Percentiles rank a stretch among this genome's conserved stretches.
Evolutionary conservation across 2,329 filamentous ascomycete genomes (phyloP).

Genomic region (Monosporascus sp.): DNA sequence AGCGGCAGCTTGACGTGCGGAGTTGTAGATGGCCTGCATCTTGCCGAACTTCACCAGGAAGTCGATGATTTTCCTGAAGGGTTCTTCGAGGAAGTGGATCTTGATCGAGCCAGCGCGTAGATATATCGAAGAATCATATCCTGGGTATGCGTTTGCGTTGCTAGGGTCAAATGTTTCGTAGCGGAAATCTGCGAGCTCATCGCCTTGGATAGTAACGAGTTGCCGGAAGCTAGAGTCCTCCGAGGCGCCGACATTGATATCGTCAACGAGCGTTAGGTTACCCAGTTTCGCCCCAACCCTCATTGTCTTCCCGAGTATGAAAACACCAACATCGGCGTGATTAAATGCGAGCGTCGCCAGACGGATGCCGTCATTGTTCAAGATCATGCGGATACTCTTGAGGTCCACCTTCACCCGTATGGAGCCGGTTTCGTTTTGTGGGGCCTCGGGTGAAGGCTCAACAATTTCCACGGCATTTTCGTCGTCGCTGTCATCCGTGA

Average conservation of each 20-base stretch:
- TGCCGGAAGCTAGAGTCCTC: conserved; percentile 76
- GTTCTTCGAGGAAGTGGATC: conserved; percentile 94
- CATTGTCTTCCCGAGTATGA: conserved; percentile 81
- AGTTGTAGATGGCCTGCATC: conserved; percentile 99
- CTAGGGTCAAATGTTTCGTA: conserved; percentile 90
- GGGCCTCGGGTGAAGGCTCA: conserved; percentile 28
- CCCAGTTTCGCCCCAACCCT: conserved; percentile 81
- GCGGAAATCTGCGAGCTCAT: conserved; percentile 92
- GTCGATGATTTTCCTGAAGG: conserved; percentile 95
- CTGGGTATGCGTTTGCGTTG: conserved; percentile 70
- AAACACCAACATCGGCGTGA: conserved; percentile 86
- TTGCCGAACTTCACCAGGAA: conserved; percentile 98
- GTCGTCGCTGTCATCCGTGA: conserved; percentile 29
- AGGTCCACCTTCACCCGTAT: conserved; percentile 91
- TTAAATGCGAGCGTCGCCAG: conserved; percentile 89
- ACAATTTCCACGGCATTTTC: conserved; percentile 34
- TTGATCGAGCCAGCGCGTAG: conserved; percentile 92
- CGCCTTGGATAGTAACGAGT: conserved; percentile 88
- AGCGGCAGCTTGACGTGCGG: conserved; percentile 87
- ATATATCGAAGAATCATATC: conserved; percentile 88
- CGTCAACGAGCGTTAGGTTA: conserved; percentile 82
- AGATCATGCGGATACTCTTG: conserved; percentile 85
- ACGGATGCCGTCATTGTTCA: conserved; percentile 96
- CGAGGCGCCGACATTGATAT: conserved; percentile 85
- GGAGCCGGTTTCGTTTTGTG: conserved; percentile 56